Base-by-base conservation (phyloP, 2,329 filamentous ascomycete species). In the Lecanicillium sp. region DNA sequence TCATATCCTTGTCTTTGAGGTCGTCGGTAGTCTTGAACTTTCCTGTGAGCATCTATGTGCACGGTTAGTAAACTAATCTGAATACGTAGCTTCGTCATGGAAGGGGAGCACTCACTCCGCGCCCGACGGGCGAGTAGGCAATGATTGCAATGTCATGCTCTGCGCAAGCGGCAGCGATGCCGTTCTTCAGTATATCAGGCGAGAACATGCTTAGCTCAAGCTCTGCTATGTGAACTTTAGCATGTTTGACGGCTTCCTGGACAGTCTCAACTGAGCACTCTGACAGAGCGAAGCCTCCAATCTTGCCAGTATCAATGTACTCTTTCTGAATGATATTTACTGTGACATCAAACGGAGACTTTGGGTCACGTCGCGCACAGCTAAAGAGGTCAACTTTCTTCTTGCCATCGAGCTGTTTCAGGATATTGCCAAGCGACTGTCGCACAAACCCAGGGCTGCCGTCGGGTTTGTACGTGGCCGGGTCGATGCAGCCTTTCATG, bases 61-160 rank as follows among this genome's bases (percentile, higher is more conserved):
- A 7, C 4, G 16, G 32, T 52, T 38, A 54, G 49, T 20, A 35
- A 13, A 5, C 9, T 13, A 18, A 8, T 35, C n/a, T 17, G 13
- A 18, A 13, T 5, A 6, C 20, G 17, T 11, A 25, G 22, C 7
- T 25, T 7, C 11, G 22, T 25, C 11, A 25, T 28, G 16, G 12
- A 28, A 22, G 32, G 12, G 29, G 25, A 14, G 9, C 13, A 55
- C 61, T 50, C 54, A 65, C 62, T 2, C 71, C 70, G 18, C 73
- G 64, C 4, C 83, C 79, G 0, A 88, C 65, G 1, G 85, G 84
- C 32, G 80, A 81, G 59, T 87, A 89, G 1, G 80, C 82, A 27
- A 86, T 60, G 34, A 89, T 62, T 0, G 82, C 79, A 43, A 90
- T 86, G 33, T 68, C 63, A 33, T 83, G 58, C 53, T 89, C 70